Evolutionary conservation across 1,139 yeast species (phyloP), one percentile per base, ranked within the genome.

Genomic region (Maudiozyma humilis): DNA sequence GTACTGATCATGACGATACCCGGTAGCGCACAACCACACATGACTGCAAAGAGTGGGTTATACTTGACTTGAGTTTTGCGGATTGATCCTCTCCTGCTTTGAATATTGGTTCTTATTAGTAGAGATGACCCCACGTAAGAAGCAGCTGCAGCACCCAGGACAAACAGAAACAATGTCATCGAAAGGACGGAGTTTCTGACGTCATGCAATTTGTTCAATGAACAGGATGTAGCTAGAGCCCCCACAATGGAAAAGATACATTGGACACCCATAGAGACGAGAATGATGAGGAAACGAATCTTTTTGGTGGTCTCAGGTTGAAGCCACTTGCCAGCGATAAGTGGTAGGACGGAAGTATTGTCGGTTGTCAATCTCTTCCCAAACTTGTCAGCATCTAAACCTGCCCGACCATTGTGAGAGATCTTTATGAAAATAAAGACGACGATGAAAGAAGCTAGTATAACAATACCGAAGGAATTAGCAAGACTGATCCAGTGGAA

Each of bases 221-320:
- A 59, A 8, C 82, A 75, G n/a, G 83, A 72, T 30, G 83, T 65
- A 2, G 72, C 57, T 14, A 81, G 68, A 0, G 82, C 79, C 0
- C 87, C 86, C 20, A 78, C 55, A 12, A 77, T 65, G 31, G 87
- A 81, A 49, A 82, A 76, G 38, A 78, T 65, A 43, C 82, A 70
- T 60, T 86, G 95, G 34, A 82, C 69, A 29, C 96, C 95, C 44
- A 85, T 73, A 0, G 93, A 78, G 7, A 80, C 75, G n/a, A 82
- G 55, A 0, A 82, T 64, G 2, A 83, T 70, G 46, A 86, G 44
- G 7, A 51, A 36, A 36, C 47, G 44, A 4, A 49, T 42, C 14
- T 43, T 38, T 17, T 49, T 47, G 12, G 48, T 41, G 25, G 29
- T 47, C 16, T 50, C 51, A 17, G 47, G 47, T 12, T 43, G 36